These are phyloP conservation scores for Verticillium zaregamsianum DNA, from an alignment of 2,329 filamentous ascomycete species.

Conservation along the genomic window DNA sequence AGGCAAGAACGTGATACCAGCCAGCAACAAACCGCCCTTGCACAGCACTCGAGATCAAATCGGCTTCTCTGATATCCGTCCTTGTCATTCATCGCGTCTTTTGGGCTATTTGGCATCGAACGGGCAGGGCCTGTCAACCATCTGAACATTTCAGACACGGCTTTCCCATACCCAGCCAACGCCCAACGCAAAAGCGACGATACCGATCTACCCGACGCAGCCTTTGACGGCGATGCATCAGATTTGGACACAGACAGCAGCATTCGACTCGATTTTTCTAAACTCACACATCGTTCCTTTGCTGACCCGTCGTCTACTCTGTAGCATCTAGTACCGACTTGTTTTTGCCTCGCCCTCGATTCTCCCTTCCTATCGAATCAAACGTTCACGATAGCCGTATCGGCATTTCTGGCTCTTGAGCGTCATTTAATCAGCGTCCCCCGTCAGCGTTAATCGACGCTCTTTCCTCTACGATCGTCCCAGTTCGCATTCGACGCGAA, in stretches of 20 bases:
- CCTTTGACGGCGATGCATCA: slow-evolving; percentile 9
- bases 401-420: not conserved
- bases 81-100: too few relatives aligned
- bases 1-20: too few relatives aligned
- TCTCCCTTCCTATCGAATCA: not conserved
- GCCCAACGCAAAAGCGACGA: slow-evolving; percentile 5
- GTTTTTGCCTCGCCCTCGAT: not conserved
- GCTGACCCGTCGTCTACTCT: not conserved
- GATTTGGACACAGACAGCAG: not conserved
- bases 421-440: not conserved
- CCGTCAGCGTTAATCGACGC: not conserved
- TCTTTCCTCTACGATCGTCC: not conserved
- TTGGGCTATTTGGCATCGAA: not conserved
- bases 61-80: too few relatives aligned
- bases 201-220: slow-evolving; percentile 10
- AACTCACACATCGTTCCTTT: not conserved
- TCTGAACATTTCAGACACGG: not conserved
- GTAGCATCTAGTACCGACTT: not conserved
- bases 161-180: not conserved
- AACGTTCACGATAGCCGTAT: not conserved
- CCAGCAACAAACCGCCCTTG: too few relatives aligned
- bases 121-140: not conserved
- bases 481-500: not conserved
- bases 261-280: not conserved
- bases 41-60: too few relatives aligned